phyloP scores from a whole-genome alignment of 495 filamentous ascomycete genomes.

The Podospora didyma region DNA sequence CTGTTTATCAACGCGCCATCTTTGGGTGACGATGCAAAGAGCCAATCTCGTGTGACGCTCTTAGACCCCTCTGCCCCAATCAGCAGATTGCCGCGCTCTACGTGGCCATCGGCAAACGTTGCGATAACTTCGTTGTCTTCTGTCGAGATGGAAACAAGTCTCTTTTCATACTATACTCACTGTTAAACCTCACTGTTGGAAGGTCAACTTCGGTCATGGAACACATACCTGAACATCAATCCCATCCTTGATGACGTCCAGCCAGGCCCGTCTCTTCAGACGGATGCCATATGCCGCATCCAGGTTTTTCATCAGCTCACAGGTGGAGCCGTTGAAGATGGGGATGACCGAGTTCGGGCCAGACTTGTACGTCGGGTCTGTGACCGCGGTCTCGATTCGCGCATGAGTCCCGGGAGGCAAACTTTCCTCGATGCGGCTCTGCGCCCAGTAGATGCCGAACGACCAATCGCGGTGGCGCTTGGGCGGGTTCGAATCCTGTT shows the following conservation, averaged over 20 bases:
- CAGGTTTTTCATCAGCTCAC: slow-evolving; percentile 34
- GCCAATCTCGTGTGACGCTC: slow-evolving; percentile 32
- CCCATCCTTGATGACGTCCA: slow-evolving; percentile 33
- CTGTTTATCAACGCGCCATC: neutral
- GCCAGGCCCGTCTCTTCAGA: slow-evolving; percentile 37
- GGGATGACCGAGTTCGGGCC: slow-evolving; percentile 29
- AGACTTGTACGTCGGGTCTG: slow-evolving; percentile 33
- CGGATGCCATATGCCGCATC: slow-evolving; percentile 37
- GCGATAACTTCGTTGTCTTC: neutral
- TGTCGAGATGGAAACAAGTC: neutral
- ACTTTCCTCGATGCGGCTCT: slow-evolving; percentile 31
- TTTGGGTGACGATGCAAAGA: slow-evolving; percentile 17
- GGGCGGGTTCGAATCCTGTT: slow-evolving; percentile 33
- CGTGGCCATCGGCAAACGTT: slow-evolving; percentile 25
- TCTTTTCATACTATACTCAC: neutral
- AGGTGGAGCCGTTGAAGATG: slow-evolving; percentile 40
- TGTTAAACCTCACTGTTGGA: neutral
- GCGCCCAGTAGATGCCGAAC: slow-evolving; percentile 49
- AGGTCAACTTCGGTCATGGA: neutral
- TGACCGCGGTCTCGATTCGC: slow-evolving; percentile 35
- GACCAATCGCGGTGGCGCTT: slow-evolving; percentile 46
- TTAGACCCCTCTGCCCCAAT: slow-evolving; percentile 43
- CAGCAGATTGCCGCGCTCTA: slow-evolving; percentile 29
- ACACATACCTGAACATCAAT: slow-evolving; percentile 38
- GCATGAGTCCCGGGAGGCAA: slow-evolving; percentile 30